Percentiles rank a stretch among this genome's conserved stretches.
These are phyloP conservation scores for Diaporthe vaccinii DNA, from an alignment of 2,329 filamentous ascomycete species.

Conservation along the genomic window DNA sequence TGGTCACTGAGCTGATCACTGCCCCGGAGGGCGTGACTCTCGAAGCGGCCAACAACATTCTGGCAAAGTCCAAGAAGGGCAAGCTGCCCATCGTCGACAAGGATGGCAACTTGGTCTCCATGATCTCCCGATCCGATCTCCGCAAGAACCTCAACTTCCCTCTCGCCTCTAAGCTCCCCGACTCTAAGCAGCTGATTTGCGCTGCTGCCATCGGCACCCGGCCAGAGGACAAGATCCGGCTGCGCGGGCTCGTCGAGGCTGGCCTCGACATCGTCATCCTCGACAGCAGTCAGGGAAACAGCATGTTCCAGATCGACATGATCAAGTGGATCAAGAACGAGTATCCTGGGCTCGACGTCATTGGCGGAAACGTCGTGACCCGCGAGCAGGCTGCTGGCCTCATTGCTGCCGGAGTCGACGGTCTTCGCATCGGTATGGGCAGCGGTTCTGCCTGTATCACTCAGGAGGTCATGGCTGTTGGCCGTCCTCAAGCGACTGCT, in stretches of 20 bases:
- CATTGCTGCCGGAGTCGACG: constrained; percentile 95
- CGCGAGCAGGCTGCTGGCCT: constrained; percentile 93
- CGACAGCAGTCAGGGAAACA: constrained; percentile 98
- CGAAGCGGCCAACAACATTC: constrained; percentile 89
- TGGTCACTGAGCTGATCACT: constrained; percentile 95
- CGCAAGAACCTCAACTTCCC: constrained; percentile 99
- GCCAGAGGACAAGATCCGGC: constrained; percentile 89
- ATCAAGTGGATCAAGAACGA: constrained; percentile 94
- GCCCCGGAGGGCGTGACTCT: constrained; percentile 87
- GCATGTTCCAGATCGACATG: constrained; percentile 99
- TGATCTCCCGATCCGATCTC: constrained; percentile 93
- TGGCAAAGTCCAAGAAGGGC: constrained; percentile 97
- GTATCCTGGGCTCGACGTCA: constrained; percentile 90
- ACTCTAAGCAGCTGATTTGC: constrained; percentile 97
- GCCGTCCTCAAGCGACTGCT: constrained; percentile 92
- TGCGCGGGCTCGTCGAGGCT: constrained; percentile 91
- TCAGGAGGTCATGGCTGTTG: constrained; percentile 99
- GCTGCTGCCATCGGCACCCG: constrained; percentile 96
- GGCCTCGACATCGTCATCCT: constrained; percentile 95
- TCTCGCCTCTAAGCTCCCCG: constrained; percentile 92
- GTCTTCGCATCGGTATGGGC: constrained; percentile 98
- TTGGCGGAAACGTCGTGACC: constrained; percentile 98
- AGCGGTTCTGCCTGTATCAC: constrained; percentile 98
- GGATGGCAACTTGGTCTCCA: constrained; percentile 87
- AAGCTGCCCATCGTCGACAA: constrained; percentile 94